These are phyloP conservation scores for Cytospora mali DNA, from an alignment of 2,329 filamentous ascomycete genomes.

Conservation along the genomic window DNA sequence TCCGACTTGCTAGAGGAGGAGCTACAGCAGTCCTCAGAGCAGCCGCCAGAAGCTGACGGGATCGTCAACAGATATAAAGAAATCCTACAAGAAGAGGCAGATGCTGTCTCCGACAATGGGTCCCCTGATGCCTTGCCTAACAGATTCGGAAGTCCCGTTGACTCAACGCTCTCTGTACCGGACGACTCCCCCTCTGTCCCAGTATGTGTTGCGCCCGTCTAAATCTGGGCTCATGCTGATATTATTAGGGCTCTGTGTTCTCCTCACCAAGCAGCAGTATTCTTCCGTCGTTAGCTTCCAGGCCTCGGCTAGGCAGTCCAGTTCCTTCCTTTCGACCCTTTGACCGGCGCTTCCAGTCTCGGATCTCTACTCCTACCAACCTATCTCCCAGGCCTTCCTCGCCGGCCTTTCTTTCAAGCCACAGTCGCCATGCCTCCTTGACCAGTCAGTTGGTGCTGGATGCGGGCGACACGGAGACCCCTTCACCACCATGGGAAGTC, in stretches of 20 bases:
- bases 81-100: conserved; percentile 46
- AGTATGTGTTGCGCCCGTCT: conserved; percentile 47
- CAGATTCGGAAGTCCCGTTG: conserved; percentile 67
- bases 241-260: conserved; percentile 57
- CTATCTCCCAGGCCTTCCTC: conserved; percentile 71
- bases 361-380: conserved; percentile 65
- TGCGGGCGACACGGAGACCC: conserved; percentile 66
- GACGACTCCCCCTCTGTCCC: conserved; percentile 85
- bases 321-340: conserved; percentile 89
- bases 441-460: conserved; percentile 69
- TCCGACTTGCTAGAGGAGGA: conserved; percentile 43
- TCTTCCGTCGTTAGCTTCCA: conserved; percentile 68
- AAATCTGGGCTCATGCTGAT: conserved; percentile 9
- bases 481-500: conserved; percentile 90
- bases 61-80: conserved; percentile 48
- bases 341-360: conserved; percentile 90
- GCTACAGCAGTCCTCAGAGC: conserved; percentile 33
- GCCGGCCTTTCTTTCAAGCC: conserved; percentile 73
- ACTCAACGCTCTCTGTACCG: conserved; percentile 71
- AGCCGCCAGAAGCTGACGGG: conserved; percentile 37
- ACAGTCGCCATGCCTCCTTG: conserved; percentile 80
- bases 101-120: conserved; percentile 54
- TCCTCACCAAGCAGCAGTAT: conserved; percentile 75
- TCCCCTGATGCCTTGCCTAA: conserved; percentile 54
- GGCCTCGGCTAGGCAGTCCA: conserved; percentile 67